Percentiles rank a stretch among this genome's conserved stretches.
These are phyloP conservation scores for Kondoa malvinella DNA, from an alignment of 768 basidiomycete species.

Conservation along the genomic window DNA sequence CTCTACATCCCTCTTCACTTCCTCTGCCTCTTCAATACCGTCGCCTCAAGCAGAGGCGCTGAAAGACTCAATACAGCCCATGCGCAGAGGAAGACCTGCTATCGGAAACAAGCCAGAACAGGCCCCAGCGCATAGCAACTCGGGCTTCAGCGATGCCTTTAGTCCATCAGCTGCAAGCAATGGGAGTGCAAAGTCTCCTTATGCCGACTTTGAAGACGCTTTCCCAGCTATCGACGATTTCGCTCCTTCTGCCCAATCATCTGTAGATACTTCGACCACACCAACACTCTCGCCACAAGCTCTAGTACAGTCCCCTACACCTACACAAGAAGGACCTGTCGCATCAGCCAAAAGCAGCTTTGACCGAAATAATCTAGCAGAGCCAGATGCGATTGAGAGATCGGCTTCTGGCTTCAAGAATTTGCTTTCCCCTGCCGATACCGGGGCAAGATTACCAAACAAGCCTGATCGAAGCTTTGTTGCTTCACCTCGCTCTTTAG, in stretches of 20 bases:
- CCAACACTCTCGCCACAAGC: not conserved
- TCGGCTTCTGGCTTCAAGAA: slow-evolving; percentile 1
- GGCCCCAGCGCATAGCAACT: not conserved
- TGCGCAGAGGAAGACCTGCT: slow-evolving; percentile 1
- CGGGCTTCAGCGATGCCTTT: not conserved
- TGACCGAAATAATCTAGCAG: not conserved
- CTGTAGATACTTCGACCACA: not conserved
- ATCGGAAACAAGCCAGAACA: not conserved
- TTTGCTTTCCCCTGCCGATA: not conserved
- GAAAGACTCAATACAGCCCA: not conserved
- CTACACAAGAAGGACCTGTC: not conserved
- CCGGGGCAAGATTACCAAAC: not conserved
- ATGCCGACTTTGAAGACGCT: not conserved
- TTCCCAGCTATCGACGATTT: not conserved
- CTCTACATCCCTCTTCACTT: not conserved
- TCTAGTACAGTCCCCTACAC: not conserved
- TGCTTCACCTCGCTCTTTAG: not conserved
- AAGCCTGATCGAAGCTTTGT: not conserved
- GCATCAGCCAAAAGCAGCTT: slow-evolving; percentile 5
- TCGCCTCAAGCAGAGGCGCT: not conserved
- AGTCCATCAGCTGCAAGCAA: too few species aligned
- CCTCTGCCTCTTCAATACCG: not conserved
- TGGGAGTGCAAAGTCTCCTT: not conserved
- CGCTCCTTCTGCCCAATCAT: not conserved
- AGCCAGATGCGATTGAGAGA: not conserved